Percentiles rank a stretch among this genome's conserved stretches.
Evolutionary conservation across 2,329 filamentous ascomycete species (phyloP).

Genomic region (Lizonia empirigonia): DNA sequence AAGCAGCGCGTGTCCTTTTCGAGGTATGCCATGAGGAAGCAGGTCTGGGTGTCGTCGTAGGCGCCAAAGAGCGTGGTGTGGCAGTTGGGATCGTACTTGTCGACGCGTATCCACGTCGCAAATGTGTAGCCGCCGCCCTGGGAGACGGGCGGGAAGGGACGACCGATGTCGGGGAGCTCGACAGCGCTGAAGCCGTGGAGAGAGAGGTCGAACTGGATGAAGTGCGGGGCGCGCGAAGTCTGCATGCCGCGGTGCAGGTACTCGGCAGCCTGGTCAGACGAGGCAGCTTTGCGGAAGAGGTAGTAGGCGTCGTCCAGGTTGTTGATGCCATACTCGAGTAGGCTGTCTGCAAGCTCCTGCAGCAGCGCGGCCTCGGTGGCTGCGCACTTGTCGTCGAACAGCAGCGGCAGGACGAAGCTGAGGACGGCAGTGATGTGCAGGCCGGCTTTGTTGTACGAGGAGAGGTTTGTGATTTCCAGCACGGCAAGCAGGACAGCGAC

Average conservation of each 20-base stretch:
- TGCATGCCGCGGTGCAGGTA: slow-evolving; percentile 78
- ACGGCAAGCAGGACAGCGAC: slow-evolving; percentile 46
- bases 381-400: slow-evolving; percentile 45
- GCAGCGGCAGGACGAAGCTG: slow-evolving; percentile 41
- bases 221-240: slow-evolving; percentile 76
- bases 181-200: slow-evolving; percentile 86
- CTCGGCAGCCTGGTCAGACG: slow-evolving; percentile 61
- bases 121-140: slow-evolving; percentile 84
- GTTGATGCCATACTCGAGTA: slow-evolving; percentile 78
- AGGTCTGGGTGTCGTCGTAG: slow-evolving; percentile 89
- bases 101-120: slow-evolving; percentile 84
- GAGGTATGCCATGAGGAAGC: slow-evolving; percentile 90
- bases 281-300: slow-evolving; percentile 65
- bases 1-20: slow-evolving; percentile 93
- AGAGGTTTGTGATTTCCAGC: slow-evolving; percentile 41
- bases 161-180: slow-evolving; percentile 84
- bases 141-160: slow-evolving; percentile 79
- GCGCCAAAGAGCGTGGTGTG: slow-evolving; percentile 97
- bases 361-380: slow-evolving; percentile 53
- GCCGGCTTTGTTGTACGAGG: slow-evolving; percentile 47
- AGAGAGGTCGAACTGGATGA: slow-evolving; percentile 93
- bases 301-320: slow-evolving; percentile 82
- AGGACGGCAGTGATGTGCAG: slow-evolving; percentile 46
- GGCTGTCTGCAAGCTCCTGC: slow-evolving; percentile 68
- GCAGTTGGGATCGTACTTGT: slow-evolving; percentile 79